Percentiles rank a stretch among this genome's conserved stretches.
Evolutionary conservation across 2,329 filamentous ascomycete genomes (phyloP).

Genomic region (Fusarium avenaceum): DNA sequence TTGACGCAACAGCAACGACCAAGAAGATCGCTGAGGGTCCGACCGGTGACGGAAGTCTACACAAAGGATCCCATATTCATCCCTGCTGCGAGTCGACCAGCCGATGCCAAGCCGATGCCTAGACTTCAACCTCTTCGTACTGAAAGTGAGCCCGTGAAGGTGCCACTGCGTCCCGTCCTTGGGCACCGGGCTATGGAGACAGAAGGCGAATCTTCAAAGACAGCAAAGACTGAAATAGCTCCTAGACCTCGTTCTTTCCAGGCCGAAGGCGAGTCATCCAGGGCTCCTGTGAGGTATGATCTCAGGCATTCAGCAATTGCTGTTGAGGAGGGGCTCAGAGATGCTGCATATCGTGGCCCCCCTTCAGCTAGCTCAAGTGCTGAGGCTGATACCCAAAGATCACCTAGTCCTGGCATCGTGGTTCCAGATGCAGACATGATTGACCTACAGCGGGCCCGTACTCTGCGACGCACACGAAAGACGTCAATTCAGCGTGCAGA

Average conservation of each 20-base stretch:
- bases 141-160: slow-evolving; percentile 30
- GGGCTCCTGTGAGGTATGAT: slow-evolving; percentile 24
- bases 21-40: slow-evolving; percentile 37
- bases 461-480: slow-evolving; percentile 61
- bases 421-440: slow-evolving; percentile 59
- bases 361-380: slow-evolving; percentile 7
- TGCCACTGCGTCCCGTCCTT: slow-evolving; percentile 24
- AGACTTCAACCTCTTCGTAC: slow-evolving; percentile 28
- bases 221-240: slow-evolving; percentile 1
- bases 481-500: slow-evolving; percentile 63
- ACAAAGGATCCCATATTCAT: slow-evolving; percentile 46
- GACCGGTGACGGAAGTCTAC: slow-evolving; percentile 46
- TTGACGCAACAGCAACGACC: slow-evolving; percentile 45
- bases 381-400: slow-evolving; percentile 42
- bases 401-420: slow-evolving; percentile 63
- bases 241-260: slow-evolving; percentile 36
- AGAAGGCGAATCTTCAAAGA: slow-evolving; percentile 32
- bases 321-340: slow-evolving; percentile 32
- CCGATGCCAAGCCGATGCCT: slow-evolving; percentile 24
- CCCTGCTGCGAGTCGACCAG: slow-evolving; percentile 39
- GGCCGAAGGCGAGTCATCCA: slow-evolving; percentile 33
- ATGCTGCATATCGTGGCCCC: slow-evolving; percentile 30
- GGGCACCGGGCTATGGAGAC: slow-evolving; percentile 20
- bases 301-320: slow-evolving; percentile 32
- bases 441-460: slow-evolving; percentile 58